Evolutionary conservation across 148 eudicot species (phyloP), one percentile per base, ranked within the genome.

Genomic region (Camellia lanceoleosa): DNA sequence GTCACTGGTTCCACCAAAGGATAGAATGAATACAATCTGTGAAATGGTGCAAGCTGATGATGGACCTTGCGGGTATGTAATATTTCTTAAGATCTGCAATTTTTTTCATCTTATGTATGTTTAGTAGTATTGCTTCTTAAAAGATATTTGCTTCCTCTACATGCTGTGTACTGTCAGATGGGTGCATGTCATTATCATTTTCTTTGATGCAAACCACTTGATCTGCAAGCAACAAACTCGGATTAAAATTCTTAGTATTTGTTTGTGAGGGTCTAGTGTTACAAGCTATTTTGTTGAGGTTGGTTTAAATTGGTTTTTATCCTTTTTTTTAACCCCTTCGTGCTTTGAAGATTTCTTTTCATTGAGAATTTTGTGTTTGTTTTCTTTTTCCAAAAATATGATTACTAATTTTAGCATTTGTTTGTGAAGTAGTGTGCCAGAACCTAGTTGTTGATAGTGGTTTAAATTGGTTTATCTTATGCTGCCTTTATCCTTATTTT

Each of bases 61-160:
- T 83, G 92, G 90, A 59, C 91, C 91, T 73, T 80, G 85, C 19
- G 91, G 95, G 97, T 93, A 93, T 76, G 93, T 84, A 47, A 5
- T 80, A 14, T 43, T 68, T 43, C 66, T 52, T 72, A 8, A 52
- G 8, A 23, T 16, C 18, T 71, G 7, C 13, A 52, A 23, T 23
- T 73, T 19, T 73, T 73, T 72, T 49, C 74, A 47, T 55, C 46
- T 19, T 20, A 15, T 72, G 7, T 7, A 30, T 54, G 75, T 54
- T 13, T 73, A 11, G 19, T 20, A 30, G 51, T 66, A 3, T 66
- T 38, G 46, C 62, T 55, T 55, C 61, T 54, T 74, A 41, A 74
- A 38, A 43, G 66, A 23, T 73, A 14, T 59, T 74, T 51, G 7
- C 20, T 43, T 59, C 65, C 42, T 74, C 66, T 42, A 8, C 30